Percentiles rank a stretch among this genome's conserved stretches.
Conservation (phyloP, 768 basidiomycete genomes). For the Lentinula edodes region DNA sequence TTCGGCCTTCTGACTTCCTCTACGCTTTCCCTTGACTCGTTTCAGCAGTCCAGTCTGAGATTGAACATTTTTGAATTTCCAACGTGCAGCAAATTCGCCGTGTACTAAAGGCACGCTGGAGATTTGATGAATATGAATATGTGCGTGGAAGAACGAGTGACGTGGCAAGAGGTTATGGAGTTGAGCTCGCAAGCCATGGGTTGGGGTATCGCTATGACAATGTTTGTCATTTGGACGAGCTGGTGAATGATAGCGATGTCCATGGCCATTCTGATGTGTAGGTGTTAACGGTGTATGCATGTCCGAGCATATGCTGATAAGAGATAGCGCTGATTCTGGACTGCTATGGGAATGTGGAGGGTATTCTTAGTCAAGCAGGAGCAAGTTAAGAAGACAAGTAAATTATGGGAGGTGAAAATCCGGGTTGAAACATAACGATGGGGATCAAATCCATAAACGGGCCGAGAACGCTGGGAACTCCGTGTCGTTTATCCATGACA, state of each 20-base stretch:
- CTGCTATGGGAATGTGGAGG: too few species aligned
- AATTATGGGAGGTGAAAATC: too few species aligned
- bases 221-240: neutral
- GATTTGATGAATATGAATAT: conserved; percentile 59
- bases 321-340: too few species aligned
- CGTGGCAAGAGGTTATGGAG: conserved; percentile 56
- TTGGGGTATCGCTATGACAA: neutral
- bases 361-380: too few species aligned
- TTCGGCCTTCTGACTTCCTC: conserved; percentile 7
- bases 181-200: conserved; percentile 45
- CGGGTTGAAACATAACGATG: too few species aligned
- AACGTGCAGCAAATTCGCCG: conserved; percentile 64
- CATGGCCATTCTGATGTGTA: neutral
- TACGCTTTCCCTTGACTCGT: neutral
- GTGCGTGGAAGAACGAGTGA: conserved; percentile 62
- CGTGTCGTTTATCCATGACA: conserved; percentile 52
- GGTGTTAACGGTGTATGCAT: conserved; percentile 1
- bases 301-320: neutral
- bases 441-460: too few species aligned
- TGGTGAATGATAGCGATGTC: neutral
- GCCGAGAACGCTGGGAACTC: too few species aligned
- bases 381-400: too few species aligned
- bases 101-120: conserved; percentile 65
- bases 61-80: conserved; percentile 63
- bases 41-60: conserved; percentile 25